These are phyloP conservation scores for Cymbidium sinense DNA, from an alignment of 106 monocot species.

Conservation along the genomic window DNA sequence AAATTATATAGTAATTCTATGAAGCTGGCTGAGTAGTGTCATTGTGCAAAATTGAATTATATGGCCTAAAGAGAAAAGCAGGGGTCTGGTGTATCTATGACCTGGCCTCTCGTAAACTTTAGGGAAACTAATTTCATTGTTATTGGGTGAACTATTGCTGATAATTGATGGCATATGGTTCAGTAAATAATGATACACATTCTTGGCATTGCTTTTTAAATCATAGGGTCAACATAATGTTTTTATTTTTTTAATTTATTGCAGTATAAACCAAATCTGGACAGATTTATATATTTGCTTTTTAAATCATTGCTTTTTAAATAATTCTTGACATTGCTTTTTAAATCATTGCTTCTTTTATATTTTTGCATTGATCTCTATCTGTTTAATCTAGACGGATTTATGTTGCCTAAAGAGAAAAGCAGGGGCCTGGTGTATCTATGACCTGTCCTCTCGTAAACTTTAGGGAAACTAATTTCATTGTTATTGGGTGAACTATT, in stretches of 20 bases:
- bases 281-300: too few relatives aligned
- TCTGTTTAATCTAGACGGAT: too few relatives aligned
- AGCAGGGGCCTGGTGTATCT: slow-evolving; percentile 27
- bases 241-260: too few relatives aligned
- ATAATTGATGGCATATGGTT: slow-evolving; percentile 27
- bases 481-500: slow-evolving; percentile 45
- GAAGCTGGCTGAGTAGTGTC: neutral
- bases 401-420: slow-evolving; percentile 20
- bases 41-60: neutral
- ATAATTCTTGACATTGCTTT: too few relatives aligned
- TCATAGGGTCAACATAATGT: too few relatives aligned
- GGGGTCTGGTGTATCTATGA: slow-evolving; percentile 23
- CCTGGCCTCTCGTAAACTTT: slow-evolving; percentile 27
- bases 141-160: slow-evolving; percentile 37
- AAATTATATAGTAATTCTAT: neutral
- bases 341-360: too few relatives aligned
- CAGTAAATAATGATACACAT: slow-evolving; percentile 34
- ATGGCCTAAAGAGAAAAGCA: slow-evolving; percentile 25
- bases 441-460: slow-evolving; percentile 19
- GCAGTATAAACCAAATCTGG: too few relatives aligned
- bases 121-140: slow-evolving; percentile 36
- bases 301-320: too few relatives aligned
- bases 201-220: neutral
- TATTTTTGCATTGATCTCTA: too few relatives aligned
- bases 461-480: slow-evolving; percentile 37